Conservation (phyloP, 805 yeast species). For the Geotrichum ghanense region DNA sequence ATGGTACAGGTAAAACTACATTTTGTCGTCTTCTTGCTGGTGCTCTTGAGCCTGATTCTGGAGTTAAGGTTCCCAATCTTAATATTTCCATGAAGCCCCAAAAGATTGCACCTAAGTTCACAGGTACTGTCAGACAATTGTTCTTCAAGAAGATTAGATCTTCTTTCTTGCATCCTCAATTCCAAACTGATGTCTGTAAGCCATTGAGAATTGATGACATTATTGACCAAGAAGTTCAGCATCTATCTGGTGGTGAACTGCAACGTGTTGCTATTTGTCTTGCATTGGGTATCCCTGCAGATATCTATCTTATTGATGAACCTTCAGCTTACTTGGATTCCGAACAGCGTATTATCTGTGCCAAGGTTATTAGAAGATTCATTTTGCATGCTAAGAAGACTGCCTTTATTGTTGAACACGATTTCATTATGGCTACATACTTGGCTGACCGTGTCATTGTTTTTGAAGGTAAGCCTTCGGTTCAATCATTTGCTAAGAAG, state of each 20-base stretch:
- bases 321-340: slow-evolving; percentile 99
- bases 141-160: slow-evolving; percentile 95
- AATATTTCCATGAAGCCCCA: slow-evolving; percentile 98
- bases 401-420: slow-evolving; percentile 99
- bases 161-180: slow-evolving; percentile 89
- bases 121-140: slow-evolving; percentile 96
- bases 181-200: slow-evolving; percentile 95
- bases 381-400: slow-evolving; percentile 94
- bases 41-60: slow-evolving; percentile 76
- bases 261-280: slow-evolving; percentile 98
- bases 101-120: slow-evolving; percentile 96
- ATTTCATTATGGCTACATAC: slow-evolving; percentile 99
- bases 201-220: slow-evolving; percentile 90
- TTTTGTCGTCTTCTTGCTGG: slow-evolving; percentile 94
- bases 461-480: slow-evolving; percentile 90
- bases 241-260: slow-evolving; percentile 97
- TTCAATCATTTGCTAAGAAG: slow-evolving; percentile 68
- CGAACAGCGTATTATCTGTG: slow-evolving; percentile 98
- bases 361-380: slow-evolving; percentile 95
- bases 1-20: slow-evolving; percentile 99
- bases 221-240: slow-evolving; percentile 95
- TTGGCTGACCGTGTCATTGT: slow-evolving; percentile 98
- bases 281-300: slow-evolving; percentile 90
- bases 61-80: slow-evolving; percentile 69
- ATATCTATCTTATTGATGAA: slow-evolving; percentile 93